Evolutionary conservation across 108 stramenopile species (phyloP).

Genomic region (Pseudonitzschia pungens): DNA sequence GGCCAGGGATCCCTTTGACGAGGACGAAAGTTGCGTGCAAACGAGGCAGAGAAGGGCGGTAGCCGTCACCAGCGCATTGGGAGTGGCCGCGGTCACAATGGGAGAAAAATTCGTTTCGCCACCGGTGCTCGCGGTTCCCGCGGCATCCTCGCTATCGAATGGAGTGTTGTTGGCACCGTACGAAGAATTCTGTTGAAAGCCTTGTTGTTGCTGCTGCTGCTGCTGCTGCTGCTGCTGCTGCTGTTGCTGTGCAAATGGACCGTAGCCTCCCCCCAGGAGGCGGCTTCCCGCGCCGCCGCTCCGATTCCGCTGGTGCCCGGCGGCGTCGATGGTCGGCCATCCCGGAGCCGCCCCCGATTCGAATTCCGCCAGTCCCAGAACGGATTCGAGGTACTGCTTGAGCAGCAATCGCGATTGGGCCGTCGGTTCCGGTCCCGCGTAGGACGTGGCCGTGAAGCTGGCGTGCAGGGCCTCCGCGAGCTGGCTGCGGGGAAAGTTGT

Average conservation of each 20-base stretch:
- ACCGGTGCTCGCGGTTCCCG: background rate
- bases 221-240: background rate
- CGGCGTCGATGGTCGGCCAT: conserved; percentile 36
- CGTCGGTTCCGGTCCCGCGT: conserved; percentile 76
- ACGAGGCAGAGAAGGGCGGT: conserved; percentile 77
- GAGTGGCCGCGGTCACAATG: conserved; percentile 36
- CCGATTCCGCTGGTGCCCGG: background rate
- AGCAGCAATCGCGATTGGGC: conserved; percentile 54
- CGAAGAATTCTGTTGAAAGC: background rate
- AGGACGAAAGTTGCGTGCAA: conserved; percentile 54
- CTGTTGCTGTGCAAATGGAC: background rate
- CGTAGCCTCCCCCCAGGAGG: background rate
- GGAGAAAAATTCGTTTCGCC: conserved; percentile 7
- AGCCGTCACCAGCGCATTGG: conserved; percentile 60
- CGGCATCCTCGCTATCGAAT: too few species aligned
- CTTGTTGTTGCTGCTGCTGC: background rate
- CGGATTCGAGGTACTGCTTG: conserved; percentile 74
- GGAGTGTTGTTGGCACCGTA: background rate
- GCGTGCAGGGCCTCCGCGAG: conserved; percentile 80
- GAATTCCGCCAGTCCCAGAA: conserved; percentile 74
- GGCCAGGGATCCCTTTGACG: conserved; percentile 67
- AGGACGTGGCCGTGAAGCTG: conserved; percentile 80
- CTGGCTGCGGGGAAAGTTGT: conserved; percentile 82
- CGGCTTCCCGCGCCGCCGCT: background rate
- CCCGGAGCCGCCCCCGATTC: conserved; percentile 49